These are phyloP conservation scores for Aspergillus biplanus DNA, from an alignment of 495 filamentous ascomycete genomes.

Conservation along the genomic window DNA sequence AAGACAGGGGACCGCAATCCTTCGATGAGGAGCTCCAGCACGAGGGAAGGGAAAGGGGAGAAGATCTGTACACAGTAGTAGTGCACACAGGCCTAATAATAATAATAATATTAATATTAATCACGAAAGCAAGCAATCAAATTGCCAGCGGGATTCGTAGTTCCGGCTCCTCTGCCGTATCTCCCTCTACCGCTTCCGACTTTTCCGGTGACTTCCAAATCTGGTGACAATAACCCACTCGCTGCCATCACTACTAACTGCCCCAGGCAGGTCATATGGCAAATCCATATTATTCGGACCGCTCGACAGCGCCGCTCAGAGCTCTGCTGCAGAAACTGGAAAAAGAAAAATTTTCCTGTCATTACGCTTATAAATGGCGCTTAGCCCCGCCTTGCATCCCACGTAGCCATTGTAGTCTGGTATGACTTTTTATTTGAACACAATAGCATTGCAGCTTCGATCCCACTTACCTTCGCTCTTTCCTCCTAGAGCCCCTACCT, in stretches of 20 bases:
- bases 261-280: constrained; percentile 31
- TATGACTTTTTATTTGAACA: constrained; percentile 12
- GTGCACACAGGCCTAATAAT: not conserved
- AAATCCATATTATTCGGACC: constrained; percentile 25
- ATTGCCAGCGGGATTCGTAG: not conserved
- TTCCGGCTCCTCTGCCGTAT: constrained; percentile 19
- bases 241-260: constrained; percentile 25
- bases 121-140: constrained; percentile 6
- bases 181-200: constrained; percentile 23
- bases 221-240: constrained; percentile 30
- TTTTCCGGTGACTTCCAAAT: constrained; percentile 30
- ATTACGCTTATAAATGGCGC: constrained; percentile 28
- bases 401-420: constrained; percentile 6
- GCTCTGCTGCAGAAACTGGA: constrained; percentile 14
- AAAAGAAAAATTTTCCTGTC: constrained; percentile 16
- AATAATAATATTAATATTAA: not conserved
- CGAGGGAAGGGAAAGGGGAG: not conserved
- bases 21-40: constrained; percentile 4
- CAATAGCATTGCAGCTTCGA: constrained; percentile 1
- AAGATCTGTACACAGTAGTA: not conserved
- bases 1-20: constrained; percentile 1
- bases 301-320: constrained; percentile 15
- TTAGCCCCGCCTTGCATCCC: constrained; percentile 16
- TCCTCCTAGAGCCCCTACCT: constrained; percentile 6
- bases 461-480: constrained; percentile 5